These are phyloP conservation scores for Coemansia sp. DNA, from an alignment of 192 early-diverging fungal species.

Conservation along the genomic window DNA sequence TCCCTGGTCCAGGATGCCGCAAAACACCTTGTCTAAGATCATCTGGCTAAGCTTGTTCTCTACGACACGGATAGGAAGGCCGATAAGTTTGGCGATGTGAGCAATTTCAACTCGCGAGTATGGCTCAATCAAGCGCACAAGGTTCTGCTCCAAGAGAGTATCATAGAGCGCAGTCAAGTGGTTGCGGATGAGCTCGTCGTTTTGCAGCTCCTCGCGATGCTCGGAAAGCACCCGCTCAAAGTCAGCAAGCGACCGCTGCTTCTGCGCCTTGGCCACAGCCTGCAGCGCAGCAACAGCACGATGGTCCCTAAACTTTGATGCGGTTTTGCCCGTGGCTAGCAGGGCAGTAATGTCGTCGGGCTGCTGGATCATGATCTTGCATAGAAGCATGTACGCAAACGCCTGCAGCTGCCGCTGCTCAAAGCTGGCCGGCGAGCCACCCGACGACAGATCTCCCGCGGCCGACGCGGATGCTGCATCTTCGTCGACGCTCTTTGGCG, in stretches of 20 bases:
- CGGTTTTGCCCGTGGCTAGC: conserved; percentile 86
- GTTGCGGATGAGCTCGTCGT: conserved; percentile 91
- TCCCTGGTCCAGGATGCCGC: conserved; percentile 96
- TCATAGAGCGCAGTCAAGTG: conserved; percentile 95
- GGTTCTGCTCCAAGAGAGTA: conserved; percentile 93
- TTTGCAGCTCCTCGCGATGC: conserved; percentile 82
- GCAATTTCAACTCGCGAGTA: conserved; percentile 96
- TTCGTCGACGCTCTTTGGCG: conserved; percentile 24
- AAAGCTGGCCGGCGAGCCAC: conserved; percentile 4
- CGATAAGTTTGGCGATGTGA: conserved; percentile 91
- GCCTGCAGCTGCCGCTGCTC: conserved; percentile 78
- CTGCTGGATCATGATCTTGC: conserved; percentile 99
- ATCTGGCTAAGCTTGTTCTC: conserved; percentile 98
- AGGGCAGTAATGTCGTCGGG: conserved; percentile 92
- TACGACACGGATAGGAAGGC: conserved; percentile 88
- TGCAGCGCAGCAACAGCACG: conserved; percentile 91
- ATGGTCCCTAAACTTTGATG: conserved; percentile 77
- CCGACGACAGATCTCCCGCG: neutral
- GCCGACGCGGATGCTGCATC: neutral
- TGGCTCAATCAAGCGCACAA: conserved; percentile 96
- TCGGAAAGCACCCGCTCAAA: conserved; percentile 89
- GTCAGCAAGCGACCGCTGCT: conserved; percentile 94
- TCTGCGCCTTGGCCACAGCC: conserved; percentile 90
- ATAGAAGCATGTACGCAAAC: conserved; percentile 97
- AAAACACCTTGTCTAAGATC: conserved; percentile 97